Evolutionary conservation across 2,329 filamentous ascomycete species (phyloP), one percentile per base, ranked within the genome.

Genomic region (Penicillium expansum): DNA sequence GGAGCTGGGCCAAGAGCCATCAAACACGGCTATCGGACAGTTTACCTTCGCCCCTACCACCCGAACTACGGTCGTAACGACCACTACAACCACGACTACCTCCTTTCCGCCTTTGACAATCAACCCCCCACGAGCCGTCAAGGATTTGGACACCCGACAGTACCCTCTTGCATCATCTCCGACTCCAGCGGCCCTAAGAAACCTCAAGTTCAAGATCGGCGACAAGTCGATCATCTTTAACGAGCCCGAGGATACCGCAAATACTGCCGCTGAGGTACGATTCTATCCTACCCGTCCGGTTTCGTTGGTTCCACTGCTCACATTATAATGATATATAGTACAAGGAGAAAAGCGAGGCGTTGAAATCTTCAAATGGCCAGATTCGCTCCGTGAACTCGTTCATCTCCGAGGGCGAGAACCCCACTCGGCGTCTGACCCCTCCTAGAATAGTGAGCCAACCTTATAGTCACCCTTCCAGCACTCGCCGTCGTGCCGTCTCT

Each of bases 11-110:
- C 64, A 66, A 55, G 61, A 59, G 38, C 59, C 69, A n/a, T 56
- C 69, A 11, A 67, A 67, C 38, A 66, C 68, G 58, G 80, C 82
- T 45, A 72, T 87, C 55, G 85, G 81, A 43, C 83, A 85, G 67
- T 80, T 87, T 57, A 84, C 83, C 2, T 84, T 85, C 65, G 83
- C 82, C 55, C 85, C 85, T 30, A 81, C 85, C 16, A 87, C 85
- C 13, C 82, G 84, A 67, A 86, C 85, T 11, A 87, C 85, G 0
- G 82, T 86, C 11, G 86, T 96, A 60, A 96, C 92, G 1, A 97
- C 93, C 0, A 97, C 92, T 0, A 97, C 92, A 0, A 96, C 91
- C 0, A 95, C 92, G 1, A 90, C 87, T 73, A 82, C 91, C 75
- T 75, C 80, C 16, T 95, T 94, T 64, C 92, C 93, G 45, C 91